Base-by-base conservation (phyloP, 192 early-diverging fungal genomes). In the Rhizoclosmatium sp. region DNA sequence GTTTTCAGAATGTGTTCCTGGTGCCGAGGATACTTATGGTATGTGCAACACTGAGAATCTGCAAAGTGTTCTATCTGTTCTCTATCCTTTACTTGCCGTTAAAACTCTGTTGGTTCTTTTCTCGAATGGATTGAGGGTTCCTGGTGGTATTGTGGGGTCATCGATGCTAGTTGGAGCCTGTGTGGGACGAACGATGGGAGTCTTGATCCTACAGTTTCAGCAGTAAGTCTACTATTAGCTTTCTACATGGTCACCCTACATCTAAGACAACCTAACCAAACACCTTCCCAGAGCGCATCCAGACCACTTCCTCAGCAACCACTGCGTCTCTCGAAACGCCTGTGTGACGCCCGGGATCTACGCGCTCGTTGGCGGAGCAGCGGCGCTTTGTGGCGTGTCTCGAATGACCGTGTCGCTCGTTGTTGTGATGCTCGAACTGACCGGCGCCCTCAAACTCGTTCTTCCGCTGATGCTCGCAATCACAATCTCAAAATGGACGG, bases 341-440 rank as follows among this genome's bases (percentile, higher is more conserved):
- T 96, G 95, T 75, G 91, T 96, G 41, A 94, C 92, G 1, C 95
- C 94, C 1, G 95, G 72, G 12, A 93, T 93, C 1, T 97, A 97
- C 82, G 96, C 96, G 47, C 93, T 97, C 64, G 83, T 97, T 61
- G 96, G 96, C 31, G 94, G 95, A 2, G 95, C 95, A 0, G 95
- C 95, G 3, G 89, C 92, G 5, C 78, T 97, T 70, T 89, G 87
- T 69, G 94, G 94, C 2, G 92, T 95, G 16, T 94, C 94, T 86
- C 93, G 92, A 82, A 91, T 91, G 60, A 94, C 94, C 81, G 92
- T 95, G 2, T 93, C 93, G 39, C 85, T 96, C 23, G 94, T 95
- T 1, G 95, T 97, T 3, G 95, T 96, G 75, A 96, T 96, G 95
- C 95, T 96, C 81, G 96, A 97, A 78, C 83, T 97, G 59, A 97